These are phyloP conservation scores for Alternaria solani DNA, from an alignment of 2,329 filamentous ascomycete species.

Conservation along the genomic window DNA sequence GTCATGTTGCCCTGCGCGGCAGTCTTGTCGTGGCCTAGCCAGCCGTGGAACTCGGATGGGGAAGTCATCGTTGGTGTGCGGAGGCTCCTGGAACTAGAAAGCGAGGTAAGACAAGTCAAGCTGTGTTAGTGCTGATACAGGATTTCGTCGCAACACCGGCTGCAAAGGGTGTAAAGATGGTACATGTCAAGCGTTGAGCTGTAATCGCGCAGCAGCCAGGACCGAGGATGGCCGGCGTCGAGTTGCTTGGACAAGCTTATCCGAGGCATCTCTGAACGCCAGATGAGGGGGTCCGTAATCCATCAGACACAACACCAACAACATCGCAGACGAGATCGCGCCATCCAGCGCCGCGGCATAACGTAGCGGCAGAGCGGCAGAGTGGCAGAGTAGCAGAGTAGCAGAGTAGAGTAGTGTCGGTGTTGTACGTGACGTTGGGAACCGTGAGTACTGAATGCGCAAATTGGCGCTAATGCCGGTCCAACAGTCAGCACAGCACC, in stretches of 20 bases:
- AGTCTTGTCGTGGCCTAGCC: slow-evolving; percentile 61
- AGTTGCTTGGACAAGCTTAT: slow-evolving; percentile 17
- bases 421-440: background rate
- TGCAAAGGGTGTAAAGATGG: background rate
- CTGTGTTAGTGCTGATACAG: background rate
- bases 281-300: slow-evolving; percentile 15
- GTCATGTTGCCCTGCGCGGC: slow-evolving; percentile 63
- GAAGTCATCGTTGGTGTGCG: slow-evolving; percentile 30
- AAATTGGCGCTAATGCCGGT: background rate
- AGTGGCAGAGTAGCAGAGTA: background rate
- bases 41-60: slow-evolving; percentile 63
- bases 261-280: slow-evolving; percentile 22
- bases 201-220: background rate
- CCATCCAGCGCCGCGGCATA: background rate
- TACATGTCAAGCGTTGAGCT: background rate
- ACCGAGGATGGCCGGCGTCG: slow-evolving; percentile 22
- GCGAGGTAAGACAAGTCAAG: background rate
- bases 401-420: background rate
- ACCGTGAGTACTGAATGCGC: background rate
- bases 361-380: background rate
- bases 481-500: background rate
- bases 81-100: background rate
- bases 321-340: background rate
- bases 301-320: background rate
- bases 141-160: background rate